Evolutionary conservation across 176 grass and related monocot genomes (phyloP).

Genomic region (Dendrocalamus sinicus): DNA sequence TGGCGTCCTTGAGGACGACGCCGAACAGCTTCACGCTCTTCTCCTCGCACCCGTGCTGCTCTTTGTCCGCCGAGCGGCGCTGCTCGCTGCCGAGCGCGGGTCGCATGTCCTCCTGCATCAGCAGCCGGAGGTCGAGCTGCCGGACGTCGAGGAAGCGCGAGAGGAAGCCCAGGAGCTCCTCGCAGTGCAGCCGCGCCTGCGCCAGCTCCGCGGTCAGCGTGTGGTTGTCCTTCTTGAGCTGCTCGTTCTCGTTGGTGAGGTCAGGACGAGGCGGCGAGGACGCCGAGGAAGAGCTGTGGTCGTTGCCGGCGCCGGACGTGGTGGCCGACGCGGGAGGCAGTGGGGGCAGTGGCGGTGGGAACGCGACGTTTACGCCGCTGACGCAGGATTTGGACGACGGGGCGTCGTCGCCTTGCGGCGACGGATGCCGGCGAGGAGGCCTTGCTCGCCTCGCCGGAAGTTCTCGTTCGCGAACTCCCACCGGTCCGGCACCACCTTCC

Average conservation of each 20-base stretch:
- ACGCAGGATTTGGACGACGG: slow-evolving; percentile 35
- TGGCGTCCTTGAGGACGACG: slow-evolving; percentile 52
- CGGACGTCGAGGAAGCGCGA: slow-evolving; percentile 74
- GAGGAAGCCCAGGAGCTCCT: slow-evolving; percentile 74
- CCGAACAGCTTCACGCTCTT: slow-evolving; percentile 76
- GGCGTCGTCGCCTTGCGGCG: slow-evolving; percentile 56
- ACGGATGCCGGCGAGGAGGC: slow-evolving; percentile 64
- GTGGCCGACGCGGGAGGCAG: slow-evolving; percentile 45
- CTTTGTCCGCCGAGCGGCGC: neutral
- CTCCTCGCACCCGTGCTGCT: slow-evolving; percentile 29
- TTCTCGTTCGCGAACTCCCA: slow-evolving; percentile 97
- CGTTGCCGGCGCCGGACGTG: slow-evolving; percentile 55
- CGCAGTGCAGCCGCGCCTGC: slow-evolving; percentile 58
- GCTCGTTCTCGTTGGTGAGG: slow-evolving; percentile 64
- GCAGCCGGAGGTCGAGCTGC: slow-evolving; percentile 54
- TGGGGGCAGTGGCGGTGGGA: slow-evolving; percentile 41
- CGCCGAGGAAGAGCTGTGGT: slow-evolving; percentile 58
- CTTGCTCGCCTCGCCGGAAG: slow-evolving; percentile 73
- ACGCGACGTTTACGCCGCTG: slow-evolving; percentile 32
- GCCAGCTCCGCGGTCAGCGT: slow-evolving; percentile 60
- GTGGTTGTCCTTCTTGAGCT: slow-evolving; percentile 71
- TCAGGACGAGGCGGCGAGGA: slow-evolving; percentile 53
- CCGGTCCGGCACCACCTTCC: slow-evolving; percentile 77
- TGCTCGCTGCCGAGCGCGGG: slow-evolving; percentile 6
- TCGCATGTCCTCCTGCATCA: slow-evolving; percentile 51